Evolutionary conservation across 2,329 filamentous ascomycete species (phyloP).

Genomic region (Penicillium frequentans): DNA sequence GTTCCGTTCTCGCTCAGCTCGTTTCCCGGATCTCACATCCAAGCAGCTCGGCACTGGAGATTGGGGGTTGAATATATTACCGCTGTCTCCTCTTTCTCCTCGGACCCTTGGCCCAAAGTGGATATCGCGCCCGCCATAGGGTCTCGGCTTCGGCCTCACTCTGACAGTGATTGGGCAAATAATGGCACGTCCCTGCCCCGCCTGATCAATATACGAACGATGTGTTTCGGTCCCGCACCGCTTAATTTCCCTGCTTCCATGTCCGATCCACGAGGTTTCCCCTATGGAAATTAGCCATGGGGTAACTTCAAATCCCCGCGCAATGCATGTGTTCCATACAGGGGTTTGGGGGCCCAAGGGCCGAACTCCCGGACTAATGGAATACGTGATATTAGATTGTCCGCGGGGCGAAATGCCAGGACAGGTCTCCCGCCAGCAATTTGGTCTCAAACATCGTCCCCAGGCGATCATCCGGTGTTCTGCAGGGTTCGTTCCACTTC

Average conservation of each 20-base stretch:
- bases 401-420: neutral
- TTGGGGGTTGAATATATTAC: neutral
- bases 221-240: neutral
- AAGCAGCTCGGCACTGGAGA: constrained; percentile 1
- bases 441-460: constrained; percentile 4
- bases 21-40: neutral
- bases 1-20: neutral
- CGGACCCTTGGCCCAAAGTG: constrained; percentile 18
- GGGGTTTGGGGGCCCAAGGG: neutral
- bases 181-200: constrained; percentile 6
- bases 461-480: constrained; percentile 13
- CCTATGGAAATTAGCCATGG: neutral
- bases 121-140: constrained; percentile 11
- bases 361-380: neutral
- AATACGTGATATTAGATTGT: neutral
- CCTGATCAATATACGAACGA: constrained; percentile 4
- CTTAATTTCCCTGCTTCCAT: neutral
- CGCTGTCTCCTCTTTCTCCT: constrained; percentile 2
- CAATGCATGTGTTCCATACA: neutral
- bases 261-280: neutral
- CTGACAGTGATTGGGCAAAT: constrained; percentile 3
- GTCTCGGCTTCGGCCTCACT: constrained; percentile 7
- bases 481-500: constrained; percentile 9
- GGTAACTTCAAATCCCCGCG: neutral
- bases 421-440: neutral